These are phyloP conservation scores for Parmelia sp. DNA, from an alignment of 495 filamentous ascomycete species.

Conservation along the genomic window DNA sequence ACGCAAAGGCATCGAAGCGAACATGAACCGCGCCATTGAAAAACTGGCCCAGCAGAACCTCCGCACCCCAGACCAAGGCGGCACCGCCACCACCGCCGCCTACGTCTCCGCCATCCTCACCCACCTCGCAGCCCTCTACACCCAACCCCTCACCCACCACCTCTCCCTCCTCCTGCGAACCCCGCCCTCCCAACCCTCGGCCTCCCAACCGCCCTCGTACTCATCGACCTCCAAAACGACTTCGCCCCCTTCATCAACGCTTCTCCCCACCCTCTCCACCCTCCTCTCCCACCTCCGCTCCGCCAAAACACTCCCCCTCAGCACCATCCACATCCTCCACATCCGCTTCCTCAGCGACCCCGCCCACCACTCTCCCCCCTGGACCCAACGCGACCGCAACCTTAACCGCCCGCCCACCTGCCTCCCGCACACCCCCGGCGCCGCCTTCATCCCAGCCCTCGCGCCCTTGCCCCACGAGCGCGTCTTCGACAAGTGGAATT, in stretches of 20 bases:
- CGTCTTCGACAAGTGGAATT: too few relatives aligned
- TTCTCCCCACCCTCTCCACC: background rate
- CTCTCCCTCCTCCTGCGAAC: background rate
- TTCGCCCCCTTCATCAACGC: conserved; percentile 11
- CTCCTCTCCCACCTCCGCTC: conserved; percentile 5
- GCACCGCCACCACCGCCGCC: conserved; percentile 3
- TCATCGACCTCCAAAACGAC: conserved; percentile 11
- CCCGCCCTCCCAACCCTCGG: background rate
- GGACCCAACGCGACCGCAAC: background rate
- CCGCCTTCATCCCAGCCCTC: too few relatives aligned
- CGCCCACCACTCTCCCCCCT: background rate
- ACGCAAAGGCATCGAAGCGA: background rate
- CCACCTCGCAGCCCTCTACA: conserved; percentile 4
- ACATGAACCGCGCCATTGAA: conserved; percentile 4
- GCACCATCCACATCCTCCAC: conserved; percentile 1
- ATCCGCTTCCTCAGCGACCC: conserved; percentile 1
- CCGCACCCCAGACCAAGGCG: conserved; percentile 11
- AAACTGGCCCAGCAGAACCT: background rate
- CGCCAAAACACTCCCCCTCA: background rate
- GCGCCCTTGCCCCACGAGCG: too few relatives aligned
- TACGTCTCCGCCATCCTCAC: conserved; percentile 4
- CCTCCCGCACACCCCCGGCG: too few relatives aligned
- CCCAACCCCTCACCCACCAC: background rate
- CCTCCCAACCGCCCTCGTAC: conserved; percentile 4
- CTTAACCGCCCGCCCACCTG: too few relatives aligned